Evolutionary conservation across 2,329 filamentous ascomycete genomes (phyloP), one percentile per base, ranked within the genome.

Genomic region (Penicillium glabrum): DNA sequence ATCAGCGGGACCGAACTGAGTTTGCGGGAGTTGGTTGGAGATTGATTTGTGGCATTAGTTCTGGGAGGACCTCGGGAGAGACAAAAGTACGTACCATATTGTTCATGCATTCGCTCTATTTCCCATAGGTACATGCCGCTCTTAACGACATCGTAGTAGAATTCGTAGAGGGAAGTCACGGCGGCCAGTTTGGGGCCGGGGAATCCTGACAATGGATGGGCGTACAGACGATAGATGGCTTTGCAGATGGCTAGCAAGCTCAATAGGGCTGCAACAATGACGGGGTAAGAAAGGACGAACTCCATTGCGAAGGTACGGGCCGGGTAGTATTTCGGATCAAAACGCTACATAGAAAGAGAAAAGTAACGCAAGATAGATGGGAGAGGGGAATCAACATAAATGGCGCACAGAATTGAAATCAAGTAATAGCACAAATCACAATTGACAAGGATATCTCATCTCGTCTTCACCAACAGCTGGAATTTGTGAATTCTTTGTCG

Each of bases 111-210:
- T 9, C 45, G 45, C 26, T 69, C 61, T 31, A 70, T 70, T 43
- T 67, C 58, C 50, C 61, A 68, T 14, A 69, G 59, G 46, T 69
- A 71, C 23, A 53, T 59, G 14, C 57, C 57, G 5, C 46, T 60
- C 51, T 47, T 60, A 58, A 63, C 23, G 13, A 69, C 61, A 58
- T 71, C 69, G 50, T 68, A 64, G 59, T 69, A 71, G 27, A 62
- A 65, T 45, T 69, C 67, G 41, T 69, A 67, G 56, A 67, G 64
- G 31, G 57, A 54, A 9, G 63, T 66, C 26, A 61, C 51, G 13
- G 66, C 69, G 13, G 69, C 67, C 24, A 71, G 61, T 24, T 65
- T 65, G 10, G 69, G 65, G n/a, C 69, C 69, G 5, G 69, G 69
- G 45, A 68, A 62, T 11, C 50, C 56, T 16, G 57, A 54, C 16